A percentile compares a stretch with the other conserved stretches of the same genome.
Evolutionary conservation across 768 basidiomycete species (phyloP).

Genomic region (Leccinum imitatum): DNA sequence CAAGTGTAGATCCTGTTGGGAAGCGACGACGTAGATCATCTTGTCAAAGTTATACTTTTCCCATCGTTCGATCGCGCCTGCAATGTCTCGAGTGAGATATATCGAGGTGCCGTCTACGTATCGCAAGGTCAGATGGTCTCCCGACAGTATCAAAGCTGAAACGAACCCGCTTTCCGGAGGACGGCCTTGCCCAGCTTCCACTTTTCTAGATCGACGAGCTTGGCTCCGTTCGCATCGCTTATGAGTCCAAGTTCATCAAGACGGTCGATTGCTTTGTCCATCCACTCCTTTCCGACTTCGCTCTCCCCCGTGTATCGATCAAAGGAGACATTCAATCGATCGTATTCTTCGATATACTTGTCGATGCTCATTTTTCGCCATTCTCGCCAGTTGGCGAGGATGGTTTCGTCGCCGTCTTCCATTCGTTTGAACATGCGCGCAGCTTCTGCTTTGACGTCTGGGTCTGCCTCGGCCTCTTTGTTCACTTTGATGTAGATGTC

Average conservation of each 20-base stretch:
- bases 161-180: conserved; percentile 77
- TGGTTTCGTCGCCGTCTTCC: conserved; percentile 88
- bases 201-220: conserved; percentile 83
- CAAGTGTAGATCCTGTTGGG: conserved; percentile 84
- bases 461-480: conserved; percentile 74
- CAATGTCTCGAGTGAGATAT: conserved; percentile 94
- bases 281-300: conserved; percentile 68
- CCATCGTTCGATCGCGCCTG: conserved; percentile 88
- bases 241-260: conserved; percentile 75
- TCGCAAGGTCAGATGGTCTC: background rate
- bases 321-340: conserved; percentile 84
- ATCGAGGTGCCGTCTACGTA: conserved; percentile 84
- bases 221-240: conserved; percentile 75
- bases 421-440: conserved; percentile 91
- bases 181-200: conserved; percentile 93
- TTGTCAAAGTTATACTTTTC: conserved; percentile 88
- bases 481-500: conserved; percentile 95
- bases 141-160: too few species aligned
- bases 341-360: conserved; percentile 88
- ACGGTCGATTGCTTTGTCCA: conserved; percentile 66
- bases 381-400: conserved; percentile 84
- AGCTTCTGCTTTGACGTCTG: conserved; percentile 70
- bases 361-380: conserved; percentile 92
- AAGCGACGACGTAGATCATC: conserved; percentile 92
- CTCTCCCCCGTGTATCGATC: conserved; percentile 94